These are phyloP conservation scores for Hymenoscyphus albidus DNA, from an alignment of 2,329 filamentous ascomycete species.

Conservation along the genomic window DNA sequence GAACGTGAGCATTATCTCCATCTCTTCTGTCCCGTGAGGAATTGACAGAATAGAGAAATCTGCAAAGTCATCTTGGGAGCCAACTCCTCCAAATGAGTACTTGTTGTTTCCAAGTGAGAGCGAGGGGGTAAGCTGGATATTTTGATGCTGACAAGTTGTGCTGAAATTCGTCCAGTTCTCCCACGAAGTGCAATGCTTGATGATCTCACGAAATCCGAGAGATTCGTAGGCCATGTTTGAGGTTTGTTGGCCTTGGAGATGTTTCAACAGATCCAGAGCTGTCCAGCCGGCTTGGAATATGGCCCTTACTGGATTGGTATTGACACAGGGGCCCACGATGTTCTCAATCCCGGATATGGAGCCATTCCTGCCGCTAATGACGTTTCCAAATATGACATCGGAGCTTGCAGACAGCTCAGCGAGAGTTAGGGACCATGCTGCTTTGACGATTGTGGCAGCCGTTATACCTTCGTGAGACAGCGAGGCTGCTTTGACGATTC, in stretches of 20 bases:
- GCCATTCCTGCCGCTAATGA: slow-evolving; percentile 40
- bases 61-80: slow-evolving; percentile 16
- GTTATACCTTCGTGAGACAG: slow-evolving; percentile 35
- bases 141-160: slow-evolving; percentile 19
- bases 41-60: slow-evolving; percentile 16
- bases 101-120: slow-evolving; percentile 11
- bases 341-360: slow-evolving; percentile 38
- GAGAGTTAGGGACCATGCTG: slow-evolving; percentile 40
- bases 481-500: slow-evolving; percentile 9
- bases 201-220: slow-evolving; percentile 18
- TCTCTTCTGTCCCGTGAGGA: slow-evolving; percentile 10
- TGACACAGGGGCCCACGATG: slow-evolving; percentile 42
- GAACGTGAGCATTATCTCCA: slow-evolving; percentile 18
- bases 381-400: slow-evolving; percentile 41
- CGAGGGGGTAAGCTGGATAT: slow-evolving; percentile 11
- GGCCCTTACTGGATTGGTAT: slow-evolving; percentile 41
- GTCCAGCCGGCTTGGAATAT: slow-evolving; percentile 32
- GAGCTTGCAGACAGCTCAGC: slow-evolving; percentile 38
- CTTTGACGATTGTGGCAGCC: slow-evolving; percentile 18
- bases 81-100: slow-evolving; percentile 15
- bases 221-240: slow-evolving; percentile 22
- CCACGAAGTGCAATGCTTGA: slow-evolving; percentile 20
- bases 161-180: slow-evolving; percentile 19
- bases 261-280: slow-evolving; percentile 41
- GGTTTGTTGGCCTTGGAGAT: slow-evolving; percentile 40